Percentiles rank a stretch among this genome's conserved stretches.
phyloP scores from a whole-genome alignment of 1,284 basidiomycete genomes.

The Apiotrichum gracile region DNA sequence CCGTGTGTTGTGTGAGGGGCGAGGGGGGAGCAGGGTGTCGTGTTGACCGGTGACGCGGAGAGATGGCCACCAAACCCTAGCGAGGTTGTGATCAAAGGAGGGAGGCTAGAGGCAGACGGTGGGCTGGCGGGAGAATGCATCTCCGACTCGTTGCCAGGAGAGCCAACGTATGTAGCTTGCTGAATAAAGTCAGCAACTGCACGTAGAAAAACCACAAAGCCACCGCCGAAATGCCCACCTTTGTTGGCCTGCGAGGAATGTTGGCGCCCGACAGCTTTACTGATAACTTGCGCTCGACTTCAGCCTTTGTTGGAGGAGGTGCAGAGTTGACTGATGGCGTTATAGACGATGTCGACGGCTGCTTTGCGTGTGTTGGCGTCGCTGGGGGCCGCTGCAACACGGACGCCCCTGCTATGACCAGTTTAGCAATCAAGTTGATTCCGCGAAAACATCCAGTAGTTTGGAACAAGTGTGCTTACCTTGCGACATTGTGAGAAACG shows the following conservation, averaged over 20 bases:
- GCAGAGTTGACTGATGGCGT: slow-evolving; percentile 39
- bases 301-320: slow-evolving; percentile 72
- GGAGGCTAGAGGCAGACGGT: slow-evolving; percentile 41
- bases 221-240: too few relatives aligned
- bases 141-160: slow-evolving; percentile 72
- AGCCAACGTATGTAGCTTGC: slow-evolving; percentile 28
- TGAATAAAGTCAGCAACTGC: slow-evolving; percentile 46
- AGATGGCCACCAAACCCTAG: not conserved
- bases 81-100: slow-evolving; percentile 31
- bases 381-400: slow-evolving; percentile 1
- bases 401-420: not conserved
- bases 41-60: slow-evolving; percentile 16
- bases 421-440: not conserved
- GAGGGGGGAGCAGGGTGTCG: slow-evolving; percentile 20
- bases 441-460: not conserved
- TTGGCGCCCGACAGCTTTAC: slow-evolving; percentile 58
- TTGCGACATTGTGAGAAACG: not conserved
- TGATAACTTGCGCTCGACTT: slow-evolving; percentile 80
- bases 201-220: not conserved
- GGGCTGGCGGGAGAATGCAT: too few relatives aligned
- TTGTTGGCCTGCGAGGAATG: slow-evolving; percentile 8
- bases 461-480: not conserved
- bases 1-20: not conserved
- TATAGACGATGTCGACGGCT: slow-evolving; percentile 2
- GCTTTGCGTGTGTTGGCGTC: not conserved